Base-by-base conservation (phyloP, 2,329 filamentous ascomycete genomes). In the Neoarthrinium moseri region DNA sequence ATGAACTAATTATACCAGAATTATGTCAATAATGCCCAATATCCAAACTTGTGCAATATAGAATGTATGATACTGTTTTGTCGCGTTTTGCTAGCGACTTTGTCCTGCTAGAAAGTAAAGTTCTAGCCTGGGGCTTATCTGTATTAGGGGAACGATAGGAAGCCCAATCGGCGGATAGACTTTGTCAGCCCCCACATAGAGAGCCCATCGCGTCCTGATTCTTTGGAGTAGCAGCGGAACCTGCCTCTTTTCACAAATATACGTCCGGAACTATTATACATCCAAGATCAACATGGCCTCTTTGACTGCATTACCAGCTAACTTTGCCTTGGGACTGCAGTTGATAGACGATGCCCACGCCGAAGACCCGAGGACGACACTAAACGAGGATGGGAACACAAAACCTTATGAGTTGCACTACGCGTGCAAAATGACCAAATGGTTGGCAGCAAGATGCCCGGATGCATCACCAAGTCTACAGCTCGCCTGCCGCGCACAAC, bases 401-500 rank as follows among this genome's bases (percentile, higher is more conserved):
- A 56, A 63, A 5, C 23, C 22, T 1, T 91, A 89, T 67, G 90
- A 95, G 67, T 81, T 92, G 2, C 83, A 90, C 70, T 95, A 95
- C 63, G 88, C 89, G 6, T 75, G 77, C 41, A 83, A 89, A 65
- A 91, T 91, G 86, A 89, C 86, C 41, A 68, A 72, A 24, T 94
- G 87, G 75, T 83, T 95, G 24, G 62, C 72, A 7, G 68, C 75
- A 13, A 80, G 83, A 51, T 67, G 69, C 7, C 82, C 87, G 0
- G 55, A 72, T 22, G 83, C 89, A 2, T 82, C 85, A 2, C 83
- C 84, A 2, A 67, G 80, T 20, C 74, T 95, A 44, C 81, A 81
- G 51, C 74, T 94, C 37, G 90, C 90, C 15, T 86, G 91, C 54
- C 84, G 89, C 53, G 89, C 89, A 10, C 90, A 95, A 65, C 90